phyloP scores from a whole-genome alignment of 2,329 filamentous ascomycete species.

The Colletotrichum euphorbiae region DNA sequence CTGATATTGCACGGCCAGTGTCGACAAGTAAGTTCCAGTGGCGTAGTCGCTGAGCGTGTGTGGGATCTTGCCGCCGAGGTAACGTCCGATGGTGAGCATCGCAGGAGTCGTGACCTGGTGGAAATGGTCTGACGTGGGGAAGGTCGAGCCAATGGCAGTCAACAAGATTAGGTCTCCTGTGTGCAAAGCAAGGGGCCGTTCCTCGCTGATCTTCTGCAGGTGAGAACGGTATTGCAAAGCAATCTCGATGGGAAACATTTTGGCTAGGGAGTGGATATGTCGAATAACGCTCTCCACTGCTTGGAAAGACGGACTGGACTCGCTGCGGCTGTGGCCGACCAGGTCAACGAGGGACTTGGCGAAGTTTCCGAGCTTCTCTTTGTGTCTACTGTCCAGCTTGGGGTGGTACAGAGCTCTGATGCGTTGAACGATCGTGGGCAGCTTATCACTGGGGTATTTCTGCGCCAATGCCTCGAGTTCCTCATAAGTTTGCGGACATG shows the following conservation, averaged over 20 bases:
- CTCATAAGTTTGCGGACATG: constrained; percentile 82
- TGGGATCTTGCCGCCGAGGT: constrained; percentile 82
- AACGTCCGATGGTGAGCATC: constrained; percentile 84
- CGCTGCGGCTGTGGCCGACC: constrained; percentile 55
- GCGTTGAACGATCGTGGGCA: constrained; percentile 85
- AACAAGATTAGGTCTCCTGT: constrained; percentile 84
- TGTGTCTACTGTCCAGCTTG: constrained; percentile 86
- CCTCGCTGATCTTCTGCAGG: constrained; percentile 66
- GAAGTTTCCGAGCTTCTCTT: constrained; percentile 80
- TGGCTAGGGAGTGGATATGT: constrained; percentile 92
- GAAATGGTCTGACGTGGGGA: constrained; percentile 97
- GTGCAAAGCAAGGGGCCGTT: constrained; percentile 63
- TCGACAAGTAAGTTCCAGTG: constrained; percentile 82
- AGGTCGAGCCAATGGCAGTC: constrained; percentile 85
- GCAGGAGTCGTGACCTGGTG: constrained; percentile 94
- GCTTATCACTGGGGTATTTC: constrained; percentile 70
- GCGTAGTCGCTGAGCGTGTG: constrained; percentile 73
- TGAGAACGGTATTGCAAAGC: constrained; percentile 81
- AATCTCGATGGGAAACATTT: constrained; percentile 84
- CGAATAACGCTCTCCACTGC: constrained; percentile 84
- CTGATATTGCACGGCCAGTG: constrained; percentile 86
- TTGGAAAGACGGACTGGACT: constrained; percentile 66
- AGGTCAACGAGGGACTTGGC: constrained; percentile 74
- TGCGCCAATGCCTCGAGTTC: constrained; percentile 78
- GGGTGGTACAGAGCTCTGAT: constrained; percentile 94